A percentile compares a stretch with the other conserved stretches of the same genome.
Evolutionary conservation across 345 rosid species (phyloP).

Genomic region (Fremontodendron californicum): DNA sequence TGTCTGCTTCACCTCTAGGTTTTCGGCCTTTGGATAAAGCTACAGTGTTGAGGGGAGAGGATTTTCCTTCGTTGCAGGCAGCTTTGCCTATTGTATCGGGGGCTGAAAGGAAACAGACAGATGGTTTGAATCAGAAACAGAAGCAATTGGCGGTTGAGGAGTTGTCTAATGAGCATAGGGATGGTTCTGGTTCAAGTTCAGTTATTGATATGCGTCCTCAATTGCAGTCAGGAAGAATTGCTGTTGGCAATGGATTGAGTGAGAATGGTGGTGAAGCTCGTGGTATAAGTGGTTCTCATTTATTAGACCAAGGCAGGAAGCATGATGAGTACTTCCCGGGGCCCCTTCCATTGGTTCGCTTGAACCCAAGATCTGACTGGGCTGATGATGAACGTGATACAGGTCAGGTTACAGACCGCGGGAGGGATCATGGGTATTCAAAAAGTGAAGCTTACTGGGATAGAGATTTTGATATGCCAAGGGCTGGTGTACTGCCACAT

Average conservation of each 20-base stretch:
- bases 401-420: conserved; percentile 55
- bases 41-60: conserved; percentile 81
- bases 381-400: conserved; percentile 99
- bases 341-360: conserved; percentile 68
- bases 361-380: conserved; percentile 96
- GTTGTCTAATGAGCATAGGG: conserved; percentile 37
- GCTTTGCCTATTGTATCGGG: conserved; percentile 52
- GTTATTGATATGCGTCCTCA: conserved; percentile 64
- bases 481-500: conserved; percentile 53
- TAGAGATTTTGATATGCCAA: conserved; percentile 67
- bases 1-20: conserved; percentile 29
- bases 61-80: conserved; percentile 88
- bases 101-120: conserved; percentile 70
- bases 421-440: conserved; percentile 57
- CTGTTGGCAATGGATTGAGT: conserved; percentile 30
- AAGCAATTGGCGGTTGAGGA: conserved; percentile 52
- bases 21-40: conserved; percentile 47
- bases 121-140: conserved; percentile 57
- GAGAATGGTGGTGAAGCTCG: conserved; percentile 36
- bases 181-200: conserved; percentile 30
- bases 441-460: conserved; percentile 74
- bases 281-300: conserved; percentile 33
- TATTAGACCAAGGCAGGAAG: conserved; percentile 47
- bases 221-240: conserved; percentile 40
- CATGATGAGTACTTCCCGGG: conserved; percentile 61